Base-by-base conservation (phyloP, 495 filamentous ascomycete species). In the Penicillium roqueforti region DNA sequence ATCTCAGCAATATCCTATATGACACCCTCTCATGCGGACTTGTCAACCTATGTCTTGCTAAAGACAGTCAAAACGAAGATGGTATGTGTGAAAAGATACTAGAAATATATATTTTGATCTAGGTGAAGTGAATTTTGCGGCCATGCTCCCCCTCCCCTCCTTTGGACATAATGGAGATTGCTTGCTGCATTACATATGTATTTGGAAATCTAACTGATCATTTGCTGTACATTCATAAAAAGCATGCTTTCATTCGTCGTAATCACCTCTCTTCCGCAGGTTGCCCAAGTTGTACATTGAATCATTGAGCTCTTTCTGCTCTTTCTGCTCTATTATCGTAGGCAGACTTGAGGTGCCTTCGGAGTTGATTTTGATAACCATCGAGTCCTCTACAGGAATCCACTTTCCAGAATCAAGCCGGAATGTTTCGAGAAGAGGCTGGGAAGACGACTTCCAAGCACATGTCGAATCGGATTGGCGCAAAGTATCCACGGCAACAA, bases 251-350 rank as follows among this genome's bases (percentile, higher is more conserved):
- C 58, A 63, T 23, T 75, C 67, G 16, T 70, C 56, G 6, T 47
- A 20, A 4, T 41, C 50, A 58, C n/a, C 54, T 46, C 55, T 80
- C 75, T 95, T 97, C 46, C 92, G 78, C 46, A 96, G 73, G 53
- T 83, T 85, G 44, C 83, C 86, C 43, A 90, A 69, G 3, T 76
- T 75, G 69, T 96, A 96, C 48, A 96, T 56, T 1, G 84, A 68
- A 42, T 83, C 71, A 46, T 70, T 69, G 25, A 79, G 42, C 44
- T 59, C 59, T 39, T 66, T 64, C 43, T 58, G 56, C 38, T 62
- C 44, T 51, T 78, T 72, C 32, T 59, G 54, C 18, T 70, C 63
- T 41, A 80, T 25, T 25, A 51, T 59, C 14, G 64, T 46, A 32
- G 61, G 20, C 18, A 76, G 51, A 32, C 53, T 60, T 40, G 63